Evolutionary conservation across 768 basidiomycete species (phyloP), one percentile per base, ranked within the genome.

Genomic region (Heimioporus sp.): DNA sequence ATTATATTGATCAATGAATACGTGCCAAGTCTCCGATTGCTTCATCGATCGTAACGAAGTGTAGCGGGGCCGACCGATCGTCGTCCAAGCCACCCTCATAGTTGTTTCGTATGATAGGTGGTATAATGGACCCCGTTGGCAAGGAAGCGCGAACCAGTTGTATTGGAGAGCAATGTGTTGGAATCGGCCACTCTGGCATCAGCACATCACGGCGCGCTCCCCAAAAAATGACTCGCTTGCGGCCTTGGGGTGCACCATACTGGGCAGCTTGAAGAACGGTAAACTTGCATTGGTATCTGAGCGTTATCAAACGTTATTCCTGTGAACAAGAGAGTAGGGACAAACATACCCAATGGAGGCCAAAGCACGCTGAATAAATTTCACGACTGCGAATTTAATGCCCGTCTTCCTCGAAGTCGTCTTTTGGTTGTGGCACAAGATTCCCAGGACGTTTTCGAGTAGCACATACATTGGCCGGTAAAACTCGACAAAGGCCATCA

Each of bases 191-290:
- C 10, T 78, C 68, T 0, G 88, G 88, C 15, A 87, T 63, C 17
- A 74, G 61, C 2, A 80, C 48, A 28, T 82, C 85, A 9, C 77
- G 76, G 47, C 76, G 80, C 5, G 86, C 82, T 21, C 78, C 86
- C 74, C 78, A 79, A 63, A 90, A 83, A 41, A 91, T 86, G 12
- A 90, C 76, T 16, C 89, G 75, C 24, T 73, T 69, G 10, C 89
- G 80, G 42, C 75, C 72, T 69, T 91, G 89, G 16, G 89, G 87
- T 19, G 79, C 77, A 24, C 89, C 89, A 65, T 89, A 89, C 34
- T 83, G 81, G 0, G 76, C 81, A 20, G 87, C 84, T 59, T 91
- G 85, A 0, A 90, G 70, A 15, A 85, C 68, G n/a, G 77, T 79
- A 66, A 78, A 81, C 17, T 74, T 79, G 3, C 80, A 81, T 68